Evolutionary conservation across 148 eudicot genomes (phyloP).

Genomic region (Rheum nobile): DNA sequence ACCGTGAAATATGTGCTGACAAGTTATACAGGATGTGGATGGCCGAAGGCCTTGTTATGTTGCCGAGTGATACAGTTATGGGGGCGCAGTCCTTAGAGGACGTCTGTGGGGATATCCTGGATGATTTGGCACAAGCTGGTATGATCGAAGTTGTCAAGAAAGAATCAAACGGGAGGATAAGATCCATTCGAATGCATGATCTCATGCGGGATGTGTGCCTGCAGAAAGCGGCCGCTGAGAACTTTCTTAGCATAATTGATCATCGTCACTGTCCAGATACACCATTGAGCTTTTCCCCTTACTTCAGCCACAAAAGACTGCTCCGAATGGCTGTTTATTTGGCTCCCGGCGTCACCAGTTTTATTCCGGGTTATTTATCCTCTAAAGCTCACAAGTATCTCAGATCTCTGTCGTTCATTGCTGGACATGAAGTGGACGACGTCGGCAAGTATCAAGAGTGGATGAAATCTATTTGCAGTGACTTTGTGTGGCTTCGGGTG

Average conservation of each 20-base stretch:
- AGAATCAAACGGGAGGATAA: conserved; percentile 19
- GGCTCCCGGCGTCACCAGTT: conserved; percentile 7
- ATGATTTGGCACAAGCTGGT: conserved; percentile 24
- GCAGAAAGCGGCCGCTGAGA: conserved; percentile 22
- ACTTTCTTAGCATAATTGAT: conserved; percentile 16
- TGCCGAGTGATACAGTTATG: background rate
- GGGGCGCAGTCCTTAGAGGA: conserved; percentile 21
- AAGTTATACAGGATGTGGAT: conserved; percentile 27
- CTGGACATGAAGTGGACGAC: conserved; percentile 6
- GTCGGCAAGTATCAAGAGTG: conserved; percentile 7
- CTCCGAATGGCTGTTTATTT: conserved; percentile 12
- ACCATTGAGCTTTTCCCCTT: background rate
- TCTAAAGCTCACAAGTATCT: conserved; percentile 5
- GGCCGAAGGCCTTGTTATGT: conserved; percentile 35
- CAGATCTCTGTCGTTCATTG: conserved; percentile 16
- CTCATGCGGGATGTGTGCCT: conserved; percentile 30
- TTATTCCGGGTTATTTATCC: conserved; percentile 1
- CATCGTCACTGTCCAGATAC: background rate
- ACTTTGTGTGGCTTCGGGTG: no score
- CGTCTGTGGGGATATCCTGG: conserved; percentile 23
- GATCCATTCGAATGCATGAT: conserved; percentile 26
- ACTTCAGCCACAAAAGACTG: background rate
- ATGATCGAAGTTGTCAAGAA: conserved; percentile 28
- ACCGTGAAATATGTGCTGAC: conserved; percentile 18
- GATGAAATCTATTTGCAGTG: conserved; percentile 14